A percentile compares a stretch with the other conserved stretches of the same genome.
Conservation (phyloP, 1,284 basidiomycete genomes). For the Leccinum subrobustum region DNA sequence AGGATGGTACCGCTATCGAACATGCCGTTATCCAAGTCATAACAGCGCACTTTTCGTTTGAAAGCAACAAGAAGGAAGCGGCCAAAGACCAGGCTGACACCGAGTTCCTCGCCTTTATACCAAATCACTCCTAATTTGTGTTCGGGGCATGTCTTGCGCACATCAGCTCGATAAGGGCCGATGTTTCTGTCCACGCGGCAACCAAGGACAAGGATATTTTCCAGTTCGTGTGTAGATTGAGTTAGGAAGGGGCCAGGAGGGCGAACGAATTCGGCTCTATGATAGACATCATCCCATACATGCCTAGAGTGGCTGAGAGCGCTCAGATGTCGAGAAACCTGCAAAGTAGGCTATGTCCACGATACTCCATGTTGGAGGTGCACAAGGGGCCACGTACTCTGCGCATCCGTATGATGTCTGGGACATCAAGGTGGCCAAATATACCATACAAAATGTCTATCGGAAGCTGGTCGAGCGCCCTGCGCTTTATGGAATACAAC, state of each 20-base stretch:
- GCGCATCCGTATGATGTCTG: not conserved
- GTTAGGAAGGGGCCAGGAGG: conserved; percentile 22
- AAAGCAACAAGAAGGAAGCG: conserved; percentile 20
- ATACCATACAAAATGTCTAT: not conserved
- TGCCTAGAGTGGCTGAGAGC: not conserved
- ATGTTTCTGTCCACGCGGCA: conserved; percentile 10
- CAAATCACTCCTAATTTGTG: conserved; percentile 8
- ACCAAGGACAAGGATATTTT: conserved; percentile 12
- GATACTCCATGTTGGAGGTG: not conserved
- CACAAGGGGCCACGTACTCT: not conserved
- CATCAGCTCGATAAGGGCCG: not conserved
- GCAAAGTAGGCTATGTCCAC: not conserved
- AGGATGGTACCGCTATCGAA: conserved; percentile 11
- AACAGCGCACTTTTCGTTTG: conserved; percentile 15
- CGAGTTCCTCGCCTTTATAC: conserved; percentile 8
- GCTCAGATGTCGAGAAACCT: conserved; percentile 22
- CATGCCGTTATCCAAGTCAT: conserved; percentile 16
- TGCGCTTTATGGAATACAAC: not conserved
- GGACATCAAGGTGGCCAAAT: not conserved
- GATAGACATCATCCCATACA: conserved; percentile 21
- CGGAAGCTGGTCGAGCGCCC: not conserved
- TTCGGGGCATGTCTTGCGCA: not conserved
- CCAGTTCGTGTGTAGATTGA: conserved; percentile 17
- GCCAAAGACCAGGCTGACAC: conserved; percentile 13
- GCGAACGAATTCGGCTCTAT: conserved; percentile 12